Evolutionary conservation across 257 asterid genomes (phyloP), one percentile per base, ranked within the genome.

Genomic region (Craterostigma plantagineum): DNA sequence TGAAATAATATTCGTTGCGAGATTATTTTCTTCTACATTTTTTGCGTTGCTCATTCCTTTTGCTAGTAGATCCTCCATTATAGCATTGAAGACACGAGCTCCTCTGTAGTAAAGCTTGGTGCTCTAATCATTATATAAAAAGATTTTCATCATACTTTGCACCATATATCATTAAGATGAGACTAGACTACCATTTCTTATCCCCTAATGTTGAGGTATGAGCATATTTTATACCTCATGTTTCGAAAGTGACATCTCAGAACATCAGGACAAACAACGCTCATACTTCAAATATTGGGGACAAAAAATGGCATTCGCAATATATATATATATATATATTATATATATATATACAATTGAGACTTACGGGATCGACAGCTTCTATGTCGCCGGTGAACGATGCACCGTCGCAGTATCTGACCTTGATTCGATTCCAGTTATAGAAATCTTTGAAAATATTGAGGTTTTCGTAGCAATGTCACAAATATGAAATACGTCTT

Each of bases 321-420:
- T n/a, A n/a, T n/a, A n/a, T n/a, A n/a, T n/a, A n/a, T n/a, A n/a
- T n/a, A 23, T 23, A 23, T 23, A 23, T 23, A 23, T n/a, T 2
- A 23, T 23, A 23, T 23, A 2, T 23, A 6, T 23, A 6, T 23
- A 6, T 23, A 2, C 6, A 14, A 17, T 1, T 0, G 17, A 1
- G 33, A 45, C 84, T 71, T 61, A 86, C 97, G 30, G 69, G 90
- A 69, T 86, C 57, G 7, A 78, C 95, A 12, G 71, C 79, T 60
- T 71, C 92, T 11, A 71, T 49, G 45, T 86, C 95, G 49, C 97
- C 94, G 0, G 95, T 86, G 53, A 73, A 86, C 7, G 97, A 86
- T 35, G 92, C 66, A 34, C 97, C 97, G 44, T 86, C 97, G 34
- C 94, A 81, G 42, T 86, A 86, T 54, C 91, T 68, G 51, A 86